phyloP scores from a whole-genome alignment of 805 yeast species.

The Metschnikowia rubicola region DNA sequence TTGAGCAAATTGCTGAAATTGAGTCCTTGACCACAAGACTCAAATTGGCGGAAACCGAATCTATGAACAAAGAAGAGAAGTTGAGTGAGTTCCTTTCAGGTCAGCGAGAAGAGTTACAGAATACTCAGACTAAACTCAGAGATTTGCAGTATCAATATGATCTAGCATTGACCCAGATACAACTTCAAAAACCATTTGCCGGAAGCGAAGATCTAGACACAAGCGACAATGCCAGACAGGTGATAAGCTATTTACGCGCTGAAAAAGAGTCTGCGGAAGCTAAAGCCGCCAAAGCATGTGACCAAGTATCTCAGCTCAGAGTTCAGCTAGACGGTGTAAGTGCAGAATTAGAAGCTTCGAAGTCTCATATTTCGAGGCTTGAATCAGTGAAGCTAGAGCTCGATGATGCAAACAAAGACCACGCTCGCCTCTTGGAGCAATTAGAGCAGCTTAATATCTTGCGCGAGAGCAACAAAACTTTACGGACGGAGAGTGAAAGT shows the following conservation, averaged over 20 bases:
- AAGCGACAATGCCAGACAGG: slow-evolving; percentile 38
- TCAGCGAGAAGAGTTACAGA: slow-evolving; percentile 36
- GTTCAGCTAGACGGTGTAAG: slow-evolving; percentile 46
- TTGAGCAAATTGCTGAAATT: background rate
- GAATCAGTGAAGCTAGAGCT: slow-evolving; percentile 20
- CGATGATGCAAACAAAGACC: slow-evolving; percentile 37
- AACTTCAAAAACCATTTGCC: slow-evolving; percentile 27
- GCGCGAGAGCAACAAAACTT: slow-evolving; percentile 64
- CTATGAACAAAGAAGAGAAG: slow-evolving; percentile 34
- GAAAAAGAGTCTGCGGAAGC: slow-evolving; percentile 71
- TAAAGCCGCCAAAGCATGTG: slow-evolving; percentile 36
- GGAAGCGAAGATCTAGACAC: slow-evolving; percentile 11
- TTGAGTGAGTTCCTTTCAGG: slow-evolving; percentile 22
- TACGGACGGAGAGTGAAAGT: slow-evolving; percentile 48
- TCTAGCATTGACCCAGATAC: slow-evolving; percentile 66
- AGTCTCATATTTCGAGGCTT: slow-evolving; percentile 41
- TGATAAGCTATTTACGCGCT: slow-evolving; percentile 61
- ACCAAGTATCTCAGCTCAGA: slow-evolving; percentile 53
- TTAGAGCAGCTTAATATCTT: slow-evolving; percentile 59
- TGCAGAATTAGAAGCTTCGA: slow-evolving; percentile 50
- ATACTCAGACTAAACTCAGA: slow-evolving; percentile 42
- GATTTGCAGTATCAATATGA: slow-evolving; percentile 68
- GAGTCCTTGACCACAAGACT: slow-evolving; percentile 4
- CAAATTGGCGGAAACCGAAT: slow-evolving; percentile 35
- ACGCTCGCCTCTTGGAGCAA: slow-evolving; percentile 47